Conservation (phyloP, 225 moss, liverwort and hornwort species). For the Thuidium tamariscinum region DNA sequence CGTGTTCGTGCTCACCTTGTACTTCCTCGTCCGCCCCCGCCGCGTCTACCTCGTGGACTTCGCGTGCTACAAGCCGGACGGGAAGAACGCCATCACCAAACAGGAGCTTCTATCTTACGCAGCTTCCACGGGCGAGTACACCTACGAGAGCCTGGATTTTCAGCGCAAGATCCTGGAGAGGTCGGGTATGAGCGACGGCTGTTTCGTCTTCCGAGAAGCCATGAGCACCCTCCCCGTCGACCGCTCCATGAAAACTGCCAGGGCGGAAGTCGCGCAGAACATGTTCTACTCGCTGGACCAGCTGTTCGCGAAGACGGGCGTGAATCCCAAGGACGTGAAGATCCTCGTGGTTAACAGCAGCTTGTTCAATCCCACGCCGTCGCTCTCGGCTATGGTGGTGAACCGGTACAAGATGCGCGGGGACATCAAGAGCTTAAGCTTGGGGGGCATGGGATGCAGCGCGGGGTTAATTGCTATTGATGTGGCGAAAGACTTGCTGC, state of each 20-base stretch:
- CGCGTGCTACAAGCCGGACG: conserved; percentile 28
- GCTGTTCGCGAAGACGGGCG: conserved; percentile 27
- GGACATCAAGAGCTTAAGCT: conserved; percentile 23
- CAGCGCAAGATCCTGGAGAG: conserved; percentile 40
- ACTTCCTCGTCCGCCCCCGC: conserved; percentile 27
- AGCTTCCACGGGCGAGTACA: conserved; percentile 7
- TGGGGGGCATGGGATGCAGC: conserved; percentile 54
- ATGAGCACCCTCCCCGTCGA: neutral
- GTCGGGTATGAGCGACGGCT: conserved; percentile 26
- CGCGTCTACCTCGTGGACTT: conserved; percentile 39
- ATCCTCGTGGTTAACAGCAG: conserved; percentile 37
- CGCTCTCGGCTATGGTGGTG: conserved; percentile 46
- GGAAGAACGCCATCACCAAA: neutral
- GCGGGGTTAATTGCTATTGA: conserved; percentile 33
- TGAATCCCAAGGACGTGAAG: conserved; percentile 30
- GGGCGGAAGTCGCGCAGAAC: conserved; percentile 1
- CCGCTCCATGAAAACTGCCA: neutral
- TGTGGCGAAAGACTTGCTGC: conserved; percentile 23
- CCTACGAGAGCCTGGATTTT: conserved; percentile 14
- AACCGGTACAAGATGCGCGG: conserved; percentile 55
- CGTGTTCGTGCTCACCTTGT: conserved; percentile 23
- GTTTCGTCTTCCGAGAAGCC: neutral
- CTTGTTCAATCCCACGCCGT: conserved; percentile 41
- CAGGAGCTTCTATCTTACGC: conserved; percentile 17
- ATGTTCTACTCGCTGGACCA: conserved; percentile 37